phyloP scores from a whole-genome alignment of 139 green algal species.

The Chlorella sp. region DNA sequence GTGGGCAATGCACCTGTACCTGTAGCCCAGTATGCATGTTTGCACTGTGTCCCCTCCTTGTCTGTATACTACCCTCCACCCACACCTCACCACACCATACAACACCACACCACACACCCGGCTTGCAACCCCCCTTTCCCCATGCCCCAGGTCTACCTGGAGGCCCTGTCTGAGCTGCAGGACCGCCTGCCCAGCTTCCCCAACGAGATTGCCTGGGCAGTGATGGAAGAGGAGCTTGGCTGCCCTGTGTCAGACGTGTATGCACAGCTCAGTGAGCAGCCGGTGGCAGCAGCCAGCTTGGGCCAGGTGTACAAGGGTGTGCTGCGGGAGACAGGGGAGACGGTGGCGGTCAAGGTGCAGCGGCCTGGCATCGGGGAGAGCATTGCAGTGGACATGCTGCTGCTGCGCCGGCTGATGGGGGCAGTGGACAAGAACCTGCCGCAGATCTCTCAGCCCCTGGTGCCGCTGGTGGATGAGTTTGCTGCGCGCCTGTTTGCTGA shows the following conservation, averaged over 20 bases:
- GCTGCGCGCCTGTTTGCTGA: slow-evolving; percentile 88
- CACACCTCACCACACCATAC: no score
- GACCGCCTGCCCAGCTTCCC: slow-evolving; percentile 69
- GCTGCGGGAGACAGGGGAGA: slow-evolving; percentile 65
- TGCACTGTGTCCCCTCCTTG: no score
- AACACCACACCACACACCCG: no score
- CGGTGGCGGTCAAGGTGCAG: slow-evolving; percentile 96
- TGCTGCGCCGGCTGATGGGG: slow-evolving; percentile 52
- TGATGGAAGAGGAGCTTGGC: slow-evolving; percentile 86
- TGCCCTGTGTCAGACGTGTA: slow-evolving; percentile 60
- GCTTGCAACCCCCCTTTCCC: no score
- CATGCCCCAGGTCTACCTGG: slow-evolving; percentile 64
- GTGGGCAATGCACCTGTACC: no score
- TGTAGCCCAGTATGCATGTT: no score
- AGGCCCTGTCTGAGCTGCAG: slow-evolving; percentile 63
- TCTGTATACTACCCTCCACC: no score
- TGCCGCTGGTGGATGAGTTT: slow-evolving; percentile 95
- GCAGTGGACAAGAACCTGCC: neutral
- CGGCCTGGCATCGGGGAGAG: slow-evolving; percentile 82
- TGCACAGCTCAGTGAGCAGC: slow-evolving; percentile 51
- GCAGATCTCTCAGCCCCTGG: slow-evolving; percentile 65
- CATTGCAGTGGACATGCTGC: slow-evolving; percentile 91
- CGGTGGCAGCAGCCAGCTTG: slow-evolving; percentile 79
- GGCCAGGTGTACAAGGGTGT: slow-evolving; percentile 85
- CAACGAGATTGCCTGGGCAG: slow-evolving; percentile 47